Evolutionary conservation across 345 rosid genomes (phyloP).

Genomic region (Rhizophora mangle): DNA sequence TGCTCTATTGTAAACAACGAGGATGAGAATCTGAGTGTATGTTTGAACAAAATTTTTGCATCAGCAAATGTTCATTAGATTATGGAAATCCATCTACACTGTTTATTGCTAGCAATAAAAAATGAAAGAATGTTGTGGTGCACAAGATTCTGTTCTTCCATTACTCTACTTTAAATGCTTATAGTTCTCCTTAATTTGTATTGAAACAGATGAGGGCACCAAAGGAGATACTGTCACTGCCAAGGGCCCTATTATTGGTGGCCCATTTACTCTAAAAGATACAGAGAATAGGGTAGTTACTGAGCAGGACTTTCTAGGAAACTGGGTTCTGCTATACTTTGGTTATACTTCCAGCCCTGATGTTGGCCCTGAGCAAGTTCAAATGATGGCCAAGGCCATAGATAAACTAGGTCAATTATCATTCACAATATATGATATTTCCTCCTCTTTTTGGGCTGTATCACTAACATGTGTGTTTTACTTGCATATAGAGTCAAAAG

Average conservation of each 20-base stretch:
- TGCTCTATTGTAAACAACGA: too few species aligned
- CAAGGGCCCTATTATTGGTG: slow-evolving; percentile 71
- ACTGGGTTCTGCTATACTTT: slow-evolving; percentile 82
- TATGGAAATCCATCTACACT: too few species aligned
- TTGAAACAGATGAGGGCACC: slow-evolving; percentile 40
- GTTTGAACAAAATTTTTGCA: too few species aligned
- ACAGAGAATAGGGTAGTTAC: slow-evolving; percentile 51
- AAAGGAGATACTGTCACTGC: slow-evolving; percentile 17
- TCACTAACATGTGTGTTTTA: slow-evolving; percentile 32
- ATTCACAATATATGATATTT: neutral
- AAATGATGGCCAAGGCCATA: slow-evolving; percentile 58
- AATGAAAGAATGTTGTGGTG: too few species aligned
- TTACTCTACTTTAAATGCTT: neutral
- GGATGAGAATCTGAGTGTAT: too few species aligned
- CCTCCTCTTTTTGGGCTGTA: neutral
- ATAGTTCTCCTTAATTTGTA: slow-evolving; percentile 2
- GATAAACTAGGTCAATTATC: slow-evolving; percentile 53
- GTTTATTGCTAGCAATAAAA: too few species aligned
- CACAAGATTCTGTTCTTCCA: neutral
- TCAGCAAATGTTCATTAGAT: too few species aligned
- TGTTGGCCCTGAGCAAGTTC: slow-evolving; percentile 78
- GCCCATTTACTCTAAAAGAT: slow-evolving; percentile 67
- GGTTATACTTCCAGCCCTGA: slow-evolving; percentile 95
- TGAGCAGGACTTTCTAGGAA: slow-evolving; percentile 54
- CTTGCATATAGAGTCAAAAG: slow-evolving; percentile 48